phyloP scores from a whole-genome alignment of 257 asterid genomes.

The Lycium barbarum region DNA sequence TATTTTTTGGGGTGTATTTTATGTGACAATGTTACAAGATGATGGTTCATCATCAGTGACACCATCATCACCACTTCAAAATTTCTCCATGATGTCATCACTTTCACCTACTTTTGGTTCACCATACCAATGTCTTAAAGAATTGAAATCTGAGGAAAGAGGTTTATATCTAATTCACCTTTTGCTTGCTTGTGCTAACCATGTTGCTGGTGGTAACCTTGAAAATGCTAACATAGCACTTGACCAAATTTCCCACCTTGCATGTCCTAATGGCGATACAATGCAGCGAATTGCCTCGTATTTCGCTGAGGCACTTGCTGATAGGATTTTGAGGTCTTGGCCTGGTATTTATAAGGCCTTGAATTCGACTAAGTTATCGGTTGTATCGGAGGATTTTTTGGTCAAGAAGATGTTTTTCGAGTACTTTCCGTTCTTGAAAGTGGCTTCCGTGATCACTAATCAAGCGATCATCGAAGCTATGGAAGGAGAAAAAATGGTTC shows the following conservation, averaged over 20 bases:
- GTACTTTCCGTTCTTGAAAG: constrained; percentile 79
- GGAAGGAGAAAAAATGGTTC: constrained; percentile 98
- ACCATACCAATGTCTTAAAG: constrained; percentile 82
- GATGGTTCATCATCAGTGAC: constrained; percentile 35
- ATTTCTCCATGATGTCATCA: constrained; percentile 23
- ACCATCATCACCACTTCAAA: constrained; percentile 34
- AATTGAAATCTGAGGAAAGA: constrained; percentile 88
- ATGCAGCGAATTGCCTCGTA: constrained; percentile 95
- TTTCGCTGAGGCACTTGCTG: constrained; percentile 86
- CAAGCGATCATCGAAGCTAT: constrained; percentile 89
- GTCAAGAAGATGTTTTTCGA: constrained; percentile 81
- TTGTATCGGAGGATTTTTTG: constrained; percentile 64
- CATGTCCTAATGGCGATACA: constrained; percentile 88
- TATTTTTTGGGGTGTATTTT: neutral
- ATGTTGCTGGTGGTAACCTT: constrained; percentile 75
- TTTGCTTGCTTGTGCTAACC: constrained; percentile 82
- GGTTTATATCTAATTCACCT: constrained; percentile 84
- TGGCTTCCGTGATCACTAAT: constrained; percentile 76
- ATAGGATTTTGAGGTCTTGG: constrained; percentile 83
- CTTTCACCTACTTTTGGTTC: constrained; percentile 45
- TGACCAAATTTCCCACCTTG: constrained; percentile 87
- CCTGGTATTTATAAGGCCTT: constrained; percentile 88
- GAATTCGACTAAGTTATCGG: constrained; percentile 55
- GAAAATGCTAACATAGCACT: constrained; percentile 90
- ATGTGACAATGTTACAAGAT: constrained; percentile 25